A percentile compares a stretch with the other conserved stretches of the same genome.
Conservation (phyloP, 78 protist species). For the Capsaspora owczarzaki region DNA sequence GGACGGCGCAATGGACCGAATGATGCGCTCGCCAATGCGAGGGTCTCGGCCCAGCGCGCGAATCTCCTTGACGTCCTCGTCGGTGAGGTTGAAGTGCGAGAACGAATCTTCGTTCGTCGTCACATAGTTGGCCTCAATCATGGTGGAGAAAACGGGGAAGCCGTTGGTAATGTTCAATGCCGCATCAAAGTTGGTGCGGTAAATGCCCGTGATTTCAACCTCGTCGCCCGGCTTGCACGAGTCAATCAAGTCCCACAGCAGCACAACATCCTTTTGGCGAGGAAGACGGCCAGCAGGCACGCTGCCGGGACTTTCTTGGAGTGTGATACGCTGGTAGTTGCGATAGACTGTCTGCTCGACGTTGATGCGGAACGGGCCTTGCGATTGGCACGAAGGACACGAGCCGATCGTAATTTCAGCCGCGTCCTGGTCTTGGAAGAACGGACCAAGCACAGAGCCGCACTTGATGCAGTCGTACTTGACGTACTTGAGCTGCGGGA, state of each 20-base stretch:
- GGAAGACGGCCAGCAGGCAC: slow-evolving; percentile 99
- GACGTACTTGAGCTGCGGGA: slow-evolving; percentile 81
- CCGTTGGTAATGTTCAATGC: slow-evolving; percentile 70
- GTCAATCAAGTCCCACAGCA: slow-evolving; percentile 90
- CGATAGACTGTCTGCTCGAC: slow-evolving; percentile 80
- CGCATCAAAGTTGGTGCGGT: slow-evolving; percentile 68
- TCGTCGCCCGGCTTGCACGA: slow-evolving; percentile 29
- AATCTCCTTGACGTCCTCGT: slow-evolving; percentile 76
- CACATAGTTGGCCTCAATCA: slow-evolving; percentile 92
- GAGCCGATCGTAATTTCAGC: not conserved
- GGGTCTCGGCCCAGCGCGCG: not conserved
- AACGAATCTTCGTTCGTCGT: slow-evolving; percentile 37
- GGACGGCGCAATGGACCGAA: slow-evolving; percentile 93
- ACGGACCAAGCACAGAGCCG: slow-evolving; percentile 67
- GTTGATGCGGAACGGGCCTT: slow-evolving; percentile 85
- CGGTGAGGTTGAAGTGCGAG: slow-evolving; percentile 51
- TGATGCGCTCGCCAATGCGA: slow-evolving; percentile 58
- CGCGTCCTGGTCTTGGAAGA: slow-evolving; percentile 26
- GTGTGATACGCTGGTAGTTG: slow-evolving; percentile 86
- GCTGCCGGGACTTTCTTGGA: slow-evolving; percentile 97
- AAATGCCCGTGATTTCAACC: slow-evolving; percentile 77
- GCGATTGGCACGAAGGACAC: slow-evolving; percentile 69
- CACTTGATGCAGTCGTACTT: slow-evolving; percentile 85
- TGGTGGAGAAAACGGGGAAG: slow-evolving; percentile 96
- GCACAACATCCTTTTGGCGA: slow-evolving; percentile 84